Evolutionary conservation across 1,284 basidiomycete genomes (phyloP).

Genomic region (Trichosporon sp.): DNA sequence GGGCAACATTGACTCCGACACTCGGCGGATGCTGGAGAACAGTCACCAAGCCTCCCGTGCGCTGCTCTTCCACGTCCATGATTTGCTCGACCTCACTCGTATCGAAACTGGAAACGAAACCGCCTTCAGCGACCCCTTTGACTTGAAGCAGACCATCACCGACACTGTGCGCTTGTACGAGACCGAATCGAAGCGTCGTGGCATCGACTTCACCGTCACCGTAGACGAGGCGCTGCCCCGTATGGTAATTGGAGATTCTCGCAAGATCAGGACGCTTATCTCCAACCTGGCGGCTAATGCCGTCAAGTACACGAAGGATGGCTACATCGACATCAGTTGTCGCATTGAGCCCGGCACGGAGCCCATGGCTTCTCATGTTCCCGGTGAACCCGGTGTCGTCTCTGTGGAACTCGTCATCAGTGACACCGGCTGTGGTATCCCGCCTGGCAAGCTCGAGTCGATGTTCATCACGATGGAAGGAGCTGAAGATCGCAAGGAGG

Average conservation of each 20-base stretch:
- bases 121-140: slow-evolving; percentile 79
- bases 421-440: slow-evolving; percentile 78
- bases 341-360: slow-evolving; percentile 22
- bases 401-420: slow-evolving; percentile 74
- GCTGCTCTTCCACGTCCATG: slow-evolving; percentile 80
- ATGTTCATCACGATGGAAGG: slow-evolving; percentile 88
- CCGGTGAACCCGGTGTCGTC: slow-evolving; percentile 44
- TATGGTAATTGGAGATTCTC: slow-evolving; percentile 69
- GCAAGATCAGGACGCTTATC: slow-evolving; percentile 77
- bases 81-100: slow-evolving; percentile 79
- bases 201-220: slow-evolving; percentile 67
- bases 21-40: slow-evolving; percentile 74
- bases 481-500: slow-evolving; percentile 63
- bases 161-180: slow-evolving; percentile 66
- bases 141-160: slow-evolving; percentile 68
- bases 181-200: slow-evolving; percentile 71
- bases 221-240: slow-evolving; percentile 62
- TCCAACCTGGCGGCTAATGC: slow-evolving; percentile 83
- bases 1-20: slow-evolving; percentile 74
- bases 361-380: slow-evolving; percentile 11
- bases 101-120: slow-evolving; percentile 79
- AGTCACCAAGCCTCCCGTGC: slow-evolving; percentile 82
- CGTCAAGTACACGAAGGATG: slow-evolving; percentile 74
- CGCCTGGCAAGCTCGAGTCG: slow-evolving; percentile 70
- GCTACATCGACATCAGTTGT: slow-evolving; percentile 69